Percentiles rank a stretch among this genome's conserved stretches.
These are phyloP conservation scores for Penicillium dipodomyicola DNA, from an alignment of 495 filamentous ascomycete genomes.

Conservation along the genomic window DNA sequence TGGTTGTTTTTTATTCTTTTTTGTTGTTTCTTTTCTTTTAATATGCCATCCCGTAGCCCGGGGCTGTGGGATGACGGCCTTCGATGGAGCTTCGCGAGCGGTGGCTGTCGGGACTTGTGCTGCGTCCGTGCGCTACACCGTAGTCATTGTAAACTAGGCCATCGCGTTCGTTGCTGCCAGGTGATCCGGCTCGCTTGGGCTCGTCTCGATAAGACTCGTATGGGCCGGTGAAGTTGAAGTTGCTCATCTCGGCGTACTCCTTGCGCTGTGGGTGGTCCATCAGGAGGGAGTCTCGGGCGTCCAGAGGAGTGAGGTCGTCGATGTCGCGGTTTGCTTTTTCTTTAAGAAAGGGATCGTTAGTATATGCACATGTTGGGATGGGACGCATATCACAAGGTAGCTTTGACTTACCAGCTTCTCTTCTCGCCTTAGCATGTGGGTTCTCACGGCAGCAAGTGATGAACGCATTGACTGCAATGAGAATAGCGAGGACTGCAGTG, in stretches of 20 bases:
- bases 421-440: constrained; percentile 79
- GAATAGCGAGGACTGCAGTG: constrained; percentile 78
- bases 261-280: constrained; percentile 50
- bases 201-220: constrained; percentile 47
- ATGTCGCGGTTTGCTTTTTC: constrained; percentile 82
- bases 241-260: constrained; percentile 46
- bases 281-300: constrained; percentile 86
- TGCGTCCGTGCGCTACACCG: constrained; percentile 38
- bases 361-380: not conserved
- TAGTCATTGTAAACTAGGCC: constrained; percentile 41
- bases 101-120: constrained; percentile 37
- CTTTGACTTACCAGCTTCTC: constrained; percentile 71
- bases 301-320: constrained; percentile 84
- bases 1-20: constrained; percentile 7
- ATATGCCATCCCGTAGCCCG: constrained; percentile 43
- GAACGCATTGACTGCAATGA: constrained; percentile 88
- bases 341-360: constrained; percentile 28
- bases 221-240: constrained; percentile 48
- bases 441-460: constrained; percentile 80
- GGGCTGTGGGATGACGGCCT: constrained; percentile 38
- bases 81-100: constrained; percentile 33
- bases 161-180: constrained; percentile 42
- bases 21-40: constrained; percentile 15
- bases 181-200: constrained; percentile 28
- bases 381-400: not conserved